Percentiles rank a stretch among this genome's conserved stretches.
Conservation (phyloP, 2,329 filamentous ascomycete genomes). For the Xylariales sp. region DNA sequence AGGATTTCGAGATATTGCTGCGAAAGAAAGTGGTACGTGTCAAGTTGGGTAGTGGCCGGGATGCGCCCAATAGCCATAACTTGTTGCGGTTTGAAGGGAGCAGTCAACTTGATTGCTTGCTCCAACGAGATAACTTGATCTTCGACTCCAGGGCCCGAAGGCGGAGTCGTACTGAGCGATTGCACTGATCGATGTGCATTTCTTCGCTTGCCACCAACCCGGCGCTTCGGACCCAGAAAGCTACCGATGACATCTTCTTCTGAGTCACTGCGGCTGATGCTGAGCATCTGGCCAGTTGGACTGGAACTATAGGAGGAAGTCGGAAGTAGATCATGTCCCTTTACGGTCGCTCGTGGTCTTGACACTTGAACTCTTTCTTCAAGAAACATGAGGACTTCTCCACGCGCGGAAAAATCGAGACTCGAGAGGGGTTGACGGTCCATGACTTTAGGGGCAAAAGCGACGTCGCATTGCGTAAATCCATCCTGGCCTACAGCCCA, state of each 20-base stretch:
- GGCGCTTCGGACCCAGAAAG: conserved; percentile 64
- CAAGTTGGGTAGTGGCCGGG: conserved; percentile 62
- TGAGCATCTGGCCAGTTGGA: conserved; percentile 62
- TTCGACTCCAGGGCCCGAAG: conserved; percentile 55
- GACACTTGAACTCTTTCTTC: conserved; percentile 65
- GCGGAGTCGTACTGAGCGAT: conserved; percentile 66
- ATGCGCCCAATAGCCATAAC: conserved; percentile 71
- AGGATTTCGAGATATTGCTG: conserved; percentile 67
- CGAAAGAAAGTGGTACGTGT: conserved; percentile 67
- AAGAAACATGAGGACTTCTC: conserved; percentile 70
- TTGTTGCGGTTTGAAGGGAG: conserved; percentile 69
- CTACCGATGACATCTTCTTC: conserved; percentile 72
- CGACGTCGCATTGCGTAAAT: conserved; percentile 74
- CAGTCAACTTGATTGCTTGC: conserved; percentile 68
- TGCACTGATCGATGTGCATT: conserved; percentile 57
- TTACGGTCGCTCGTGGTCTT: conserved; percentile 53
- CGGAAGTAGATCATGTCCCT: conserved; percentile 45
- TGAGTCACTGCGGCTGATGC: conserved; percentile 71
- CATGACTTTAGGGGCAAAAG: conserved; percentile 71
- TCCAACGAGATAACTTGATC: conserved; percentile 65
- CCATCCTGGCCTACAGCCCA: conserved; percentile 75
- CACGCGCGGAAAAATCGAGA: conserved; percentile 69
- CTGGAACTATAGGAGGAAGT: conserved; percentile 61
- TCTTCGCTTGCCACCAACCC: conserved; percentile 56
- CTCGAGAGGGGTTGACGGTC: conserved; percentile 71